Percentiles rank a stretch among this genome's conserved stretches.
Conservation (phyloP, 2,329 filamentous ascomycete genomes). For the Trichophyton equinum region DNA sequence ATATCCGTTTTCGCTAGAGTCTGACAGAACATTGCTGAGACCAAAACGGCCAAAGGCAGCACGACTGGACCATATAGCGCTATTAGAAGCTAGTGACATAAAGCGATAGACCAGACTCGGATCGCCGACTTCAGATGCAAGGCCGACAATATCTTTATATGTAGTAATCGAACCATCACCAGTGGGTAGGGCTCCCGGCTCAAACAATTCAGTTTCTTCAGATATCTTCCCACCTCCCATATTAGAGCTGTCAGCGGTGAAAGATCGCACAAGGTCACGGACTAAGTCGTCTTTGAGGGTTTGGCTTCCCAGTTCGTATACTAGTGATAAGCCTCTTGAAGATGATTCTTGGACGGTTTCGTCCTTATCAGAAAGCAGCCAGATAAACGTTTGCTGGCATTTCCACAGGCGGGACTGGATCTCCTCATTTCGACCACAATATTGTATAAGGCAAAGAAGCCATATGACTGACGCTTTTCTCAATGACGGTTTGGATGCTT, state of each 20-base stretch:
- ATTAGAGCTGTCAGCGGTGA: slow-evolving; percentile 54
- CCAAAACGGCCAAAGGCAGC: slow-evolving; percentile 93
- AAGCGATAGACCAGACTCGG: slow-evolving; percentile 95
- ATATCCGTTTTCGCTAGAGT: slow-evolving; percentile 57
- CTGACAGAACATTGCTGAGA: slow-evolving; percentile 78
- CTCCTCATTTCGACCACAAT: slow-evolving; percentile 65
- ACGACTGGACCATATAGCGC: slow-evolving; percentile 92
- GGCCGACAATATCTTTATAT: slow-evolving; percentile 90
- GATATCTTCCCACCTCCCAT: slow-evolving; percentile 66
- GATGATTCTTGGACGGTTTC: slow-evolving; percentile 94
- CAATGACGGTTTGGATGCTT: slow-evolving; percentile 73
- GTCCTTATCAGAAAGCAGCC: slow-evolving; percentile 73
- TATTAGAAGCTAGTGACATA: slow-evolving; percentile 93
- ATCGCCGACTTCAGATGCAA: slow-evolving; percentile 94
- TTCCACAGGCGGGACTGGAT: slow-evolving; percentile 63
- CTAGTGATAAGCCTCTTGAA: slow-evolving; percentile 75
- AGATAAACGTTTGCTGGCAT: slow-evolving; percentile 77
- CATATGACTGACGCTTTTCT: slow-evolving; percentile 91
- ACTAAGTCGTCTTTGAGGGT: slow-evolving; percentile 70
- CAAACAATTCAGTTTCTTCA: slow-evolving; percentile 83
- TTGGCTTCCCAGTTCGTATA: slow-evolving; percentile 84
- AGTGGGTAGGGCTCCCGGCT: slow-evolving; percentile 77
- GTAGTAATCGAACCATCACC: slow-evolving; percentile 86
- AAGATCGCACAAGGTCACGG: slow-evolving; percentile 74
- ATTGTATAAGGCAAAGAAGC: slow-evolving; percentile 83